Evolutionary conservation across 1,139 yeast species (phyloP).

Genomic region (Lodderomyces metapsilosis): DNA sequence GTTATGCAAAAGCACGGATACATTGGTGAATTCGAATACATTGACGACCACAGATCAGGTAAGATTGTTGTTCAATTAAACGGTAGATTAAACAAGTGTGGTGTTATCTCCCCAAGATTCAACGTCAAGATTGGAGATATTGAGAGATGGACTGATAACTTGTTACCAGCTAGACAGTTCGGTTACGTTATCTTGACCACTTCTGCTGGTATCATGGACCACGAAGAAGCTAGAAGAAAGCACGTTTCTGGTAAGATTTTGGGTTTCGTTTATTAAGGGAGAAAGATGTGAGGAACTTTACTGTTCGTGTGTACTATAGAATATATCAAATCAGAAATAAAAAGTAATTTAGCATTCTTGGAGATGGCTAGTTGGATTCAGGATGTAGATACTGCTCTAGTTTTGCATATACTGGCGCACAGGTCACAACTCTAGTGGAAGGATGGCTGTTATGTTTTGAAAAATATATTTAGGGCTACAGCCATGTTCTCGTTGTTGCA

Average conservation of each 20-base stretch:
- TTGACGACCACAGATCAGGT: conserved; percentile 99
- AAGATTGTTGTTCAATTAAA: conserved; percentile 94
- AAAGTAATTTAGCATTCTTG: neutral
- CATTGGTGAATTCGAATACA: conserved; percentile 98
- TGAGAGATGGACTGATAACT: conserved; percentile 97
- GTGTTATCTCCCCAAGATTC: conserved; percentile 98
- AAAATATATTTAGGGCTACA: neutral
- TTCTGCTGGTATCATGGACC: conserved; percentile 99
- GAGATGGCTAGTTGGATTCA: neutral
- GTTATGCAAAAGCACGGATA: conserved; percentile 99
- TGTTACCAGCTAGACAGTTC: conserved; percentile 97
- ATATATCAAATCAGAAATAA: neutral
- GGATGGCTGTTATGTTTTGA: too few species aligned
- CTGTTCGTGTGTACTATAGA: conserved; percentile 1
- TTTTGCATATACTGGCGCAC: too few species aligned
- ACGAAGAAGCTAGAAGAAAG: conserved; percentile 99
- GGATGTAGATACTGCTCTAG: too few species aligned
- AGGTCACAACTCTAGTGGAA: too few species aligned
- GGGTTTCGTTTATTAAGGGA: conserved; percentile 83
- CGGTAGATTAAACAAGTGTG: conserved; percentile 98
- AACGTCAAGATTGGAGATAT: conserved; percentile 90
- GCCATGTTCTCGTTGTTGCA: too few species aligned
- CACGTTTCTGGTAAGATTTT: conserved; percentile 98
- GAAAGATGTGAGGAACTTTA: neutral
- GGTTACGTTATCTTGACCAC: conserved; percentile 97